Conservation (phyloP, 2,329 filamentous ascomycete species). For the Coniochaeta sp. region DNA sequence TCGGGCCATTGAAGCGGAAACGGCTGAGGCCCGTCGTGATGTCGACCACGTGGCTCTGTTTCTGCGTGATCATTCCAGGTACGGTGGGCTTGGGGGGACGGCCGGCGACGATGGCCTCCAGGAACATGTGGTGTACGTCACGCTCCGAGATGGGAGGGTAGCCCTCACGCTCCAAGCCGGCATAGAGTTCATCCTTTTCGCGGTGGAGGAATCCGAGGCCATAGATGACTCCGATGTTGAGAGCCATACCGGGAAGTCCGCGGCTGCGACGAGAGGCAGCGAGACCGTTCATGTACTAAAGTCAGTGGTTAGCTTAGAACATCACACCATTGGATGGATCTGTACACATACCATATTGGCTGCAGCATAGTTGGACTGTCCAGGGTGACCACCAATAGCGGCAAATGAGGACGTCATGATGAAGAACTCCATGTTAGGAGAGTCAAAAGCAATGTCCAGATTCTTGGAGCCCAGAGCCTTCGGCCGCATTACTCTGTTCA, state of each 20-base stretch:
- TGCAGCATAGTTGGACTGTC: constrained; percentile 35
- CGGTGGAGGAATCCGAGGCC: constrained; percentile 34
- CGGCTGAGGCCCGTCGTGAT: constrained; percentile 33
- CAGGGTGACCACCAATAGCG: constrained; percentile 32
- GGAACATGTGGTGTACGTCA: constrained; percentile 42
- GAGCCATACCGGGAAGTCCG: constrained; percentile 26
- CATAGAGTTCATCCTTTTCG: constrained; percentile 29
- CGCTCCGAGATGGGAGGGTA: constrained; percentile 41
- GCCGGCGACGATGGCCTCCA: constrained; percentile 39
- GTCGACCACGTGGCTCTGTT: constrained; percentile 17
- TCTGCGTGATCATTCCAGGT: not conserved
- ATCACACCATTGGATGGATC: not conserved
- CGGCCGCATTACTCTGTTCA: constrained; percentile 28
- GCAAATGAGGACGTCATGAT: constrained; percentile 39
- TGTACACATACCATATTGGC: constrained; percentile 28
- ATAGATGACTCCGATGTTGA: constrained; percentile 39
- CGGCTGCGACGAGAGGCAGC: constrained; percentile 25
- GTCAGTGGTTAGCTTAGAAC: not conserved
- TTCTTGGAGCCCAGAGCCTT: constrained; percentile 32
- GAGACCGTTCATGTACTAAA: constrained; percentile 34
- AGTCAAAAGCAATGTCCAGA: constrained; percentile 26
- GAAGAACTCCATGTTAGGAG: constrained; percentile 31
- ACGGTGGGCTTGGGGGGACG: constrained; percentile 14
- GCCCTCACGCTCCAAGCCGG: constrained; percentile 31
- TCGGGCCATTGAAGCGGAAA: constrained; percentile 20